These are phyloP conservation scores for Fusarium nematophilum DNA, from an alignment of 2,329 filamentous ascomycete species.

Conservation along the genomic window DNA sequence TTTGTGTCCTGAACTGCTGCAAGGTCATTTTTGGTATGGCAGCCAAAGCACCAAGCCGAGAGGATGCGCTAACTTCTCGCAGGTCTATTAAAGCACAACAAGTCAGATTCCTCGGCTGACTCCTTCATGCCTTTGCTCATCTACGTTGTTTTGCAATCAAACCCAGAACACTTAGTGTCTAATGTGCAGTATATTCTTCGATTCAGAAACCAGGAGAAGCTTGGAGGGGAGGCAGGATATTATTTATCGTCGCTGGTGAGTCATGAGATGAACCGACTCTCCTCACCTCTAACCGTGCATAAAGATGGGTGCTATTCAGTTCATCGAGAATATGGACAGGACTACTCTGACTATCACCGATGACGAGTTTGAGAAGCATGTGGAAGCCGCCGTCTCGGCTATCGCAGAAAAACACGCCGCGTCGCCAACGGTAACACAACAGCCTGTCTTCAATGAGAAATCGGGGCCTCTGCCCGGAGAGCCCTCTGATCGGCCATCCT, in stretches of 20 bases:
- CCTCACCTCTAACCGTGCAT: conserved; percentile 9
- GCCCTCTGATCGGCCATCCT: conserved; percentile 54
- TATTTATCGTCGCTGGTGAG: conserved; percentile 92
- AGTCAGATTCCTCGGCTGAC: conserved; percentile 94
- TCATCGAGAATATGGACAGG: conserved; percentile 95
- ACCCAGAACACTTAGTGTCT: conserved; percentile 93
- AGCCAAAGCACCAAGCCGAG: background rate
- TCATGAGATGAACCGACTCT: conserved; percentile 5
- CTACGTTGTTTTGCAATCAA: conserved; percentile 93
- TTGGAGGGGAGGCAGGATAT: conserved; percentile 97
- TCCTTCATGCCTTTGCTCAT: conserved; percentile 96
- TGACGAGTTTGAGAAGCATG: conserved; percentile 93
- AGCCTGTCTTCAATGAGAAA: conserved; percentile 59
- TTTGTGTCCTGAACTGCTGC: conserved; percentile 97
- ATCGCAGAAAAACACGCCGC: conserved; percentile 87
- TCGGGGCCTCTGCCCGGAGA: conserved; percentile 39
- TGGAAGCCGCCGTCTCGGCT: conserved; percentile 94
- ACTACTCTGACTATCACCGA: conserved; percentile 94
- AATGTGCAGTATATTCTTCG: conserved; percentile 98
- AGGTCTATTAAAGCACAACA: conserved; percentile 90
- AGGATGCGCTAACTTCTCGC: conserved; percentile 8
- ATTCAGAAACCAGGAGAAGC: conserved; percentile 96
- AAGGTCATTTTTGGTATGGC: conserved; percentile 93
- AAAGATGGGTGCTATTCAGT: conserved; percentile 91
- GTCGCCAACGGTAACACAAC: conserved; percentile 57